Base-by-base conservation (phyloP, 2,329 filamentous ascomycete species). In the Tolypocladium cylindrosporum region DNA sequence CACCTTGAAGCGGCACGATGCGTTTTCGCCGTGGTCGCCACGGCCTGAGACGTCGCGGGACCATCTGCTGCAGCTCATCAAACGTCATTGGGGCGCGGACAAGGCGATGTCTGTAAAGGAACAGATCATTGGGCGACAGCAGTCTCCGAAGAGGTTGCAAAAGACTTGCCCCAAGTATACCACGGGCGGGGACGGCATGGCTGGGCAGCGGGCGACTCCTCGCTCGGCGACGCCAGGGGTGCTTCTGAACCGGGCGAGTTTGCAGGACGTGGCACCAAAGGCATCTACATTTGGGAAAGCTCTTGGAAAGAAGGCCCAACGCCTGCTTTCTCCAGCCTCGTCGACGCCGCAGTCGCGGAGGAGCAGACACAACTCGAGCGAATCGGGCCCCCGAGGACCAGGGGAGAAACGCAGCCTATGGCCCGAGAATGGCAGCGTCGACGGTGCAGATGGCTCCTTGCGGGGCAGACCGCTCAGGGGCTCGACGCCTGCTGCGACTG, bases 21-120 rank as follows among this genome's bases (percentile, higher is more conserved):
- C 72, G 0, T 61, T 70, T 9, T 84, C 82, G 0, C 69, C 72
- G 27, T 85, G 81, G 82, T 82, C 78, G 5, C 77, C 79, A 3
- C 72, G 70, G 13, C 71, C 71, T 2, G 64, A 65, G 4, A 70
- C 71, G 3, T 61, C 66, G 1, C 64, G 71, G 0, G 75, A 73
- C 48, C 71, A 74, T 5, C 60, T 84, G 2, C 70, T 77, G 27
- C 68, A 72, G 10, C 72, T 81, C 48, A 72, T 82, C 27, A 71
- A 76, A 52, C 72, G 73, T 24, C 75, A 82, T 63, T 83, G 74
- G 81, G 79, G 79, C 0, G 62, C 69, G 3, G 65, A 71, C 14
- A 76, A 74, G 7, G 79, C 79, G 4, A 68, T 67, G 19, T 31
- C 39, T 9, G 24, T 55, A 2, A 42, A 50, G 58, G 14, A 13